Conservation (phyloP, 352 stramenopile species). For the Pythium guiyangense region DNA sequence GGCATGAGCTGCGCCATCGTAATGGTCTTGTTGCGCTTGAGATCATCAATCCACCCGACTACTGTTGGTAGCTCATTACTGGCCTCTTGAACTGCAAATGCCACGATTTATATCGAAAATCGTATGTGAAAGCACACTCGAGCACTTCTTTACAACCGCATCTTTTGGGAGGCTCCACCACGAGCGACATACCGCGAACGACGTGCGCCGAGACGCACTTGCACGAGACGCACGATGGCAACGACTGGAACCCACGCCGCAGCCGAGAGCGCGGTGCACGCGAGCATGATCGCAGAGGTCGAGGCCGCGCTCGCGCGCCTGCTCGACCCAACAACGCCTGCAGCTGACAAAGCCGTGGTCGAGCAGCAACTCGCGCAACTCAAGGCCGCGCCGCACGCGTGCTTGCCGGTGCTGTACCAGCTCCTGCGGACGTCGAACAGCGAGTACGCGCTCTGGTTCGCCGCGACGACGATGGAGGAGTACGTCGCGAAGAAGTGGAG, state of each 20-base stretch:
- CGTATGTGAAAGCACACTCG: not conserved
- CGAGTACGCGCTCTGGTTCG: constrained; percentile 80
- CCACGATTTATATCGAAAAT: not conserved
- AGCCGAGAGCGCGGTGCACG: not conserved
- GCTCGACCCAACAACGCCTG: constrained; percentile 51
- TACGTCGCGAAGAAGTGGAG: constrained; percentile 63
- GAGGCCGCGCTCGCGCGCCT: constrained; percentile 51
- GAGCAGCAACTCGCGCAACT: constrained; percentile 59
- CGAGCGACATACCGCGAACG: not conserved
- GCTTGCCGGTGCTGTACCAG: constrained; percentile 64
- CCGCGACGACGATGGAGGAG: constrained; percentile 63
- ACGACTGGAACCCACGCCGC: not conserved
- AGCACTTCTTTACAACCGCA: not conserved
- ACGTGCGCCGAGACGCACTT: not conserved
- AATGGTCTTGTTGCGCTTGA: not conserved
- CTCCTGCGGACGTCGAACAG: constrained; percentile 52
- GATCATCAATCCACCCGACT: not conserved
- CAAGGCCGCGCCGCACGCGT: constrained; percentile 44
- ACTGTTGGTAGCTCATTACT: not conserved
- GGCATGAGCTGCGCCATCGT: not conserved
- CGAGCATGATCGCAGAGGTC: constrained; percentile 49
- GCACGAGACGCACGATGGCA: constrained; percentile 1
- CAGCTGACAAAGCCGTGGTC: constrained; percentile 39
- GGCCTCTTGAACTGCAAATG: constrained; percentile 3
- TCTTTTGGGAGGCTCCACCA: not conserved